phyloP scores from a whole-genome alignment of 164 flowering plant species.

The Tinospora cordifolia region DNA sequence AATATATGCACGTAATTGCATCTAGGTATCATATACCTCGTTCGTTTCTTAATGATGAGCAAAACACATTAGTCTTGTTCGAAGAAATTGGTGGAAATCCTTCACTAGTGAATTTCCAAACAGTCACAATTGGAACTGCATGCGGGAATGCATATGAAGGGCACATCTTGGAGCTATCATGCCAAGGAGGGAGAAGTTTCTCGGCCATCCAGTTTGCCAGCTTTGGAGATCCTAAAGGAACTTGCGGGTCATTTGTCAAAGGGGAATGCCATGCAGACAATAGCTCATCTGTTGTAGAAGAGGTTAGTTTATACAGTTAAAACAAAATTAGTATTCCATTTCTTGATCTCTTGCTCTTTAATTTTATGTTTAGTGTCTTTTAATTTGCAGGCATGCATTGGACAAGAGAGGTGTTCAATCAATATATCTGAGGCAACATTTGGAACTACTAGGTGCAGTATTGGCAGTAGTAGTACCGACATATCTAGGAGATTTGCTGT shows the following conservation, averaged over 20 bases:
- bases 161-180: constrained; percentile 34
- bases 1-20: not conserved
- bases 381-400: constrained; percentile 47
- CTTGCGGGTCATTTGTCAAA: constrained; percentile 37
- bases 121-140: constrained; percentile 26
- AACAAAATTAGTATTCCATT: not conserved
- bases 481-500: constrained; percentile 30
- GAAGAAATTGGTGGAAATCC: constrained; percentile 69
- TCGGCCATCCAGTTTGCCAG: constrained; percentile 43
- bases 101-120: constrained; percentile 34
- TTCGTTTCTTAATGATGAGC: constrained; percentile 28
- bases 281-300: constrained; percentile 14
- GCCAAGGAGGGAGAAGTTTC: constrained; percentile 32
- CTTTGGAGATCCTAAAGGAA: constrained; percentile 47
- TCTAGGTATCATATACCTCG: constrained; percentile 63
- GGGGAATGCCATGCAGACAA: constrained; percentile 31
- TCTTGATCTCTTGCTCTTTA: not conserved
- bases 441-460: constrained; percentile 25
- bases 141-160: constrained; percentile 37
- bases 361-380: not conserved
- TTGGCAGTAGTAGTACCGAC: constrained; percentile 10
- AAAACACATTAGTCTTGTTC: constrained; percentile 42
- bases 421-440: constrained; percentile 27
- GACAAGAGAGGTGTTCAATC: constrained; percentile 33
- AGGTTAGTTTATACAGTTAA: constrained; percentile 16